Conservation (phyloP, 2,329 filamentous ascomycete genomes). For the Pochonia chlamydosporia region DNA sequence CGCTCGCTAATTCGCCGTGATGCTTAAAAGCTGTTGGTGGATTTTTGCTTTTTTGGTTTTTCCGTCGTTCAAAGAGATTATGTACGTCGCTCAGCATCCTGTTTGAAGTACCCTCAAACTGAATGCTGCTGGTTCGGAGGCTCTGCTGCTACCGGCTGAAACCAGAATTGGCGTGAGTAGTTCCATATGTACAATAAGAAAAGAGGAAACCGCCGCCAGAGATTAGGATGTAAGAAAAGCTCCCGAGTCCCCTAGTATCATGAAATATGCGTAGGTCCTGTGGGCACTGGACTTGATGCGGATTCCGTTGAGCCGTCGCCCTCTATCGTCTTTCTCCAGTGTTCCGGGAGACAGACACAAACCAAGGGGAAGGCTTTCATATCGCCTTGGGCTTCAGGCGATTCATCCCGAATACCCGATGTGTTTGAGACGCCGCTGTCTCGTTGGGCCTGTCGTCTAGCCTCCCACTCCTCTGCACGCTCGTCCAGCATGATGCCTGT, state of each 20-base stretch:
- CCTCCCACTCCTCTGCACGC: constrained; percentile 83
- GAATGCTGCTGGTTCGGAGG: constrained; percentile 1
- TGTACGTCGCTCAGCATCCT: constrained; percentile 11
- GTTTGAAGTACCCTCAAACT: constrained; percentile 7
- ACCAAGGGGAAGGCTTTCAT: constrained; percentile 98
- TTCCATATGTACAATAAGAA: constrained; percentile 2
- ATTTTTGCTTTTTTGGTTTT: not conserved
- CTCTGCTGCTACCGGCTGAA: not conserved
- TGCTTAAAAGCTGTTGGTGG: constrained; percentile 2
- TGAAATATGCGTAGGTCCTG: constrained; percentile 2
- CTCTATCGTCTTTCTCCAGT: constrained; percentile 96
- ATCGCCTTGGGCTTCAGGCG: constrained; percentile 64
- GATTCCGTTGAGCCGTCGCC: constrained; percentile 70
- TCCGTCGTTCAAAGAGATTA: constrained; percentile 10
- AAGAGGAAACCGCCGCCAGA: constrained; percentile 1
- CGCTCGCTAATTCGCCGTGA: constrained; percentile 9
- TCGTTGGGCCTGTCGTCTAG: constrained; percentile 67
- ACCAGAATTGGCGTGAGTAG: constrained; percentile 1
- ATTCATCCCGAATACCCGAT: constrained; percentile 55
- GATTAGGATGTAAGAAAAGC: not conserved
- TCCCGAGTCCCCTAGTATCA: constrained; percentile 2
- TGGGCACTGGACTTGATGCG: constrained; percentile 37
- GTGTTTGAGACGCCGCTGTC: constrained; percentile 92
- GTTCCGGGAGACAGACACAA: constrained; percentile 89
- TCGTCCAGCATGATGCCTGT: constrained; percentile 82